A percentile compares a stretch with the other conserved stretches of the same genome.
phyloP scores from a whole-genome alignment of 345 rosid genomes.

The Acer negundo region DNA sequence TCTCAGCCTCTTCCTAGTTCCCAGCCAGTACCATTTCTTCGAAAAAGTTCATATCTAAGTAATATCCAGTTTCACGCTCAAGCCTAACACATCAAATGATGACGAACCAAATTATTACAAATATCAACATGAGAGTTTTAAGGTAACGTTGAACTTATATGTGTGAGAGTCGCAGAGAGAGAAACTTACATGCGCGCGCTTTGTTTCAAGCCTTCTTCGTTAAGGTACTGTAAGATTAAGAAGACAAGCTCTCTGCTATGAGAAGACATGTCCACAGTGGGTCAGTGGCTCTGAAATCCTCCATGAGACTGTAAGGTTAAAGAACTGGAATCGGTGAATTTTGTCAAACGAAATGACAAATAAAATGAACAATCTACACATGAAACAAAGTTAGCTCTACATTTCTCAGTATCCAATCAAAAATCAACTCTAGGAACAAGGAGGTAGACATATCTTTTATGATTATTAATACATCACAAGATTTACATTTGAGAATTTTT shows the following conservation, averaged over 20 bases:
- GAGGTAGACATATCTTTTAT: no score
- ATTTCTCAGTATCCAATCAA: background rate
- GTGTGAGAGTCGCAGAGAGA: background rate
- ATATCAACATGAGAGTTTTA: background rate
- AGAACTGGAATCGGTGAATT: background rate
- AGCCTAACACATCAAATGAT: slow-evolving; percentile 30
- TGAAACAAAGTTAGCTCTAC: background rate
- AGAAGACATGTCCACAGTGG: slow-evolving; percentile 27
- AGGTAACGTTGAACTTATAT: background rate
- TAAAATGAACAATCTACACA: background rate
- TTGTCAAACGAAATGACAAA: background rate
- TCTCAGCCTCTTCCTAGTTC: slow-evolving; percentile 38
- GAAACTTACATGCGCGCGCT: slow-evolving; percentile 33
- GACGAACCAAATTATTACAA: background rate
- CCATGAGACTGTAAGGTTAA: background rate
- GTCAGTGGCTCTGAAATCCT: slow-evolving; percentile 6
- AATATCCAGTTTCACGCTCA: slow-evolving; percentile 35
- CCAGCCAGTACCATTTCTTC: slow-evolving; percentile 36
- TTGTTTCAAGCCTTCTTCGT: slow-evolving; percentile 42
- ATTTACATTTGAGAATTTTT: no score
- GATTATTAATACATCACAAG: no score
- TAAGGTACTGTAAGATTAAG: slow-evolving; percentile 44
- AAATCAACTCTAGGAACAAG: background rate
- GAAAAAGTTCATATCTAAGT: slow-evolving; percentile 40
- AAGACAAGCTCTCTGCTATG: slow-evolving; percentile 36